A percentile compares a stretch with the other conserved stretches of the same genome.
These are phyloP conservation scores for Tuctoria greenei DNA, from an alignment of 176 grass and related monocot species.

Conservation along the genomic window DNA sequence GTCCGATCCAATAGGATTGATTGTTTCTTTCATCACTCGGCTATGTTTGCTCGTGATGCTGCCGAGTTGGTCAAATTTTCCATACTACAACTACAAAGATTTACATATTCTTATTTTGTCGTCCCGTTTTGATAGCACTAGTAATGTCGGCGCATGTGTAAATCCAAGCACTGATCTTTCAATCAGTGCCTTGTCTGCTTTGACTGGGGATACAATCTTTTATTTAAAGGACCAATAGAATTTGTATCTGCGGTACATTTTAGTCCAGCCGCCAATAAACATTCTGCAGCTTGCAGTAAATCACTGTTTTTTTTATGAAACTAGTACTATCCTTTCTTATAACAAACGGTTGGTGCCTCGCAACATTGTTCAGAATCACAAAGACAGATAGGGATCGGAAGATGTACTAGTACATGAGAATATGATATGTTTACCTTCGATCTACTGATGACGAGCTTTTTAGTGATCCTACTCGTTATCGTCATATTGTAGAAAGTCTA, in stretches of 20 bases:
- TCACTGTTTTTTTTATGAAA: neutral
- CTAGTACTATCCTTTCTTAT: no score
- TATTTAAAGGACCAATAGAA: neutral
- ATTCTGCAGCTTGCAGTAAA: neutral
- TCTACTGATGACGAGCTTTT: no score
- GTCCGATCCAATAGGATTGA: no score
- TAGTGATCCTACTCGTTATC: no score
- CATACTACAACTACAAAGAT: neutral
- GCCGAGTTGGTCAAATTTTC: neutral
- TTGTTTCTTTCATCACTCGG: no score
- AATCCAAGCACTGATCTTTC: neutral
- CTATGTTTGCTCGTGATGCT: neutral
- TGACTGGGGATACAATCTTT: neutral
- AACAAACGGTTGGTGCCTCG: no score
- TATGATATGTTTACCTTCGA: no score
- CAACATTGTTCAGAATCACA: no score
- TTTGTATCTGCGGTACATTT: neutral
- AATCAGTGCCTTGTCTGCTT: neutral
- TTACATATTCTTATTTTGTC: neutral
- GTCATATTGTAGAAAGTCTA: no score
- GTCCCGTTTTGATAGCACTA: neutral
- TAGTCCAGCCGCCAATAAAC: neutral
- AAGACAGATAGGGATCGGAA: no score
- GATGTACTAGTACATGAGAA: no score
- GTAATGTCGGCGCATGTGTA: constrained; percentile 6